These are phyloP conservation scores for Russula dissimulans DNA, from an alignment of 768 basidiomycete genomes.

Conservation along the genomic window DNA sequence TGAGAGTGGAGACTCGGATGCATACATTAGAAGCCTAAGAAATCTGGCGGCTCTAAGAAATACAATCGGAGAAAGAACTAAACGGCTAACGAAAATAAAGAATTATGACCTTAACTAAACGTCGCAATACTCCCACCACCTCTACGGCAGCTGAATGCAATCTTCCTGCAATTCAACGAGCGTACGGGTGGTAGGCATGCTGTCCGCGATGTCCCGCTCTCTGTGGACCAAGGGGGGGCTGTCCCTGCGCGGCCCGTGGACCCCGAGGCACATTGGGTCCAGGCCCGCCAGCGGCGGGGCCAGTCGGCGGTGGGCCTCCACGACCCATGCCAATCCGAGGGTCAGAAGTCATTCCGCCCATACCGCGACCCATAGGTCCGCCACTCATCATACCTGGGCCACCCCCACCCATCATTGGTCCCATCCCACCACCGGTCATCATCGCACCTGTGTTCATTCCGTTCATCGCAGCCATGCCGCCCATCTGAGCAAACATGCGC, in stretches of 20 bases:
- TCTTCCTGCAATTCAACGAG: conserved; percentile 20
- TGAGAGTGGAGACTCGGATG: conserved; percentile 1
- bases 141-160: conserved; percentile 3
- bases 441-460: conserved; percentile 22
- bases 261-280: conserved; percentile 23
- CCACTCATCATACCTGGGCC: conserved; percentile 25
- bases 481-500: conserved; percentile 73
- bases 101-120: not conserved
- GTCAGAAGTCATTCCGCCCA: conserved; percentile 21
- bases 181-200: conserved; percentile 29
- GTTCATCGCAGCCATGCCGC: conserved; percentile 43
- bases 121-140: not conserved
- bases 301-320: conserved; percentile 10
- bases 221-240: conserved; percentile 22
- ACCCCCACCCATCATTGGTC: conserved; percentile 25
- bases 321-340: conserved; percentile 20
- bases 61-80: not conserved
- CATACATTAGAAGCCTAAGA: conserved; percentile 11
- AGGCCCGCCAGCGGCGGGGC: conserved; percentile 14
- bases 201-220: conserved; percentile 25
- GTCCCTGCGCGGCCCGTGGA: conserved; percentile 22
- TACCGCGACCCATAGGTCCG: conserved; percentile 19
- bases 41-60: conserved; percentile 9
- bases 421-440: conserved; percentile 28
- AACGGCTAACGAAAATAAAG: not conserved